phyloP scores from a whole-genome alignment of 2,329 filamentous ascomycete species.

The Aspergillus melleus region DNA sequence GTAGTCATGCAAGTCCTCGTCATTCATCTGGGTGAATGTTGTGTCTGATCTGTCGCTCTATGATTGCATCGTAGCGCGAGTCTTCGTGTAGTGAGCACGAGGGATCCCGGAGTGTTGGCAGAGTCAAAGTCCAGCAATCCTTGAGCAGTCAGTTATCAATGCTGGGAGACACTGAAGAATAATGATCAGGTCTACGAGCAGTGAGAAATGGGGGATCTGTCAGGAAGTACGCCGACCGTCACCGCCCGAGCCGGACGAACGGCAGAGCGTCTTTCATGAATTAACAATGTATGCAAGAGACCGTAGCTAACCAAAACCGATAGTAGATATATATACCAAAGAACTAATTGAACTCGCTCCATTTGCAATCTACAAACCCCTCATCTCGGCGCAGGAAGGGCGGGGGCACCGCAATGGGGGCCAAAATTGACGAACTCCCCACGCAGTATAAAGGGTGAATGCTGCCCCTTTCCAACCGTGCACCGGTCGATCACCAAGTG shows the following conservation, averaged over 20 bases:
- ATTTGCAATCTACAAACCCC: background rate
- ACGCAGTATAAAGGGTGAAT: background rate
- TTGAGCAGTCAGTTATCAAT: no score
- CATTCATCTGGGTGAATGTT: background rate
- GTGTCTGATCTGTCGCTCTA: background rate
- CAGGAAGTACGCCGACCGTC: no score
- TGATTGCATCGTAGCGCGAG: background rate
- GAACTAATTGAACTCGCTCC: background rate
- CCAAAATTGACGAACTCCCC: no score
- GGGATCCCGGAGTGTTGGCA: no score
- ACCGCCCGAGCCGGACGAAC: no score
- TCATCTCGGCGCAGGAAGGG: background rate
- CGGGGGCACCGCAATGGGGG: no score
- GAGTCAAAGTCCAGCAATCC: no score
- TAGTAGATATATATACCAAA: background rate
- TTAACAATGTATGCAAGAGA: background rate
- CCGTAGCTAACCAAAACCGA: background rate
- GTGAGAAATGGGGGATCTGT: no score
- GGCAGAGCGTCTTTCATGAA: background rate
- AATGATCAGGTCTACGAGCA: no score
- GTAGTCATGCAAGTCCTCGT: background rate
- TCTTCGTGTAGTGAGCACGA: no score
- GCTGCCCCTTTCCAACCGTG: background rate
- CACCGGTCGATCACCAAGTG: slow-evolving; percentile 38
- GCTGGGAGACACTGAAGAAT: no score